Evolutionary conservation across 2,329 filamentous ascomycete species (phyloP), one percentile per base, ranked within the genome.

Genomic region (Colletotrichum navitas): DNA sequence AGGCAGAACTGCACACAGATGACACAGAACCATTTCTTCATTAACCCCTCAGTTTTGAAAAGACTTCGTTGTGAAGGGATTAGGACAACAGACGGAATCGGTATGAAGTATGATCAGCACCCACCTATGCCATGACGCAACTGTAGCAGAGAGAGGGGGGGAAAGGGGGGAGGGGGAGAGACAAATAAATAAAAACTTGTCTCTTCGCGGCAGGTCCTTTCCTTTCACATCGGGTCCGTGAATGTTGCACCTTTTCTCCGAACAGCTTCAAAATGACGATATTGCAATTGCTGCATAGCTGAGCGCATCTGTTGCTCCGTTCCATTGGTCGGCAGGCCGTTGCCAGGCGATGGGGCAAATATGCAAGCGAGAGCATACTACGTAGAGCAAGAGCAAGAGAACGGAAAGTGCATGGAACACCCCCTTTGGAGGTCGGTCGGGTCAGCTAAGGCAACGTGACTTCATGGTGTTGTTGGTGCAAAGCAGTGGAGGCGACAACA

Each of bases 311-410:
- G 43, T 63, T 56, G 29, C 49, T 63, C n/a, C 56, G 16, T 45
- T 39, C 41, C 43, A 68, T 63, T 63, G 68, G 65, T 21, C 58
- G 47, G 16, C 58, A 26, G 36, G 49, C 58, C 41, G 65, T 63
- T 71, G 65, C 68, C 63, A 66, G 68, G 52, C 54, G 45, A 36
- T 55, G 64, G 51, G 63, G 58, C 68, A 39, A 36, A 54, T 47
- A 43, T 54, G 67, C 62, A 69, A 55, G 16, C 52, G n/a, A 66
- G 10, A 47, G 45, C 45, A 47, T 21, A n/a, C n/a, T n/a, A n/a
- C n/a, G n/a, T n/a, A 47, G 39, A 52, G 16, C n/a, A 49, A 61
- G 54, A 63, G 18, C 45, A 24, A 58, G n/a, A 64, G 32, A 68
- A 54, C 45, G 21, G 36, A 34, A 59, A 47, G 34, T 36, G 21